A percentile compares a stretch with the other conserved stretches of the same genome.
Evolutionary conservation across 228 moss, liverwort and hornwort genomes (phyloP).

Genomic region (Sphagnum fallax): DNA sequence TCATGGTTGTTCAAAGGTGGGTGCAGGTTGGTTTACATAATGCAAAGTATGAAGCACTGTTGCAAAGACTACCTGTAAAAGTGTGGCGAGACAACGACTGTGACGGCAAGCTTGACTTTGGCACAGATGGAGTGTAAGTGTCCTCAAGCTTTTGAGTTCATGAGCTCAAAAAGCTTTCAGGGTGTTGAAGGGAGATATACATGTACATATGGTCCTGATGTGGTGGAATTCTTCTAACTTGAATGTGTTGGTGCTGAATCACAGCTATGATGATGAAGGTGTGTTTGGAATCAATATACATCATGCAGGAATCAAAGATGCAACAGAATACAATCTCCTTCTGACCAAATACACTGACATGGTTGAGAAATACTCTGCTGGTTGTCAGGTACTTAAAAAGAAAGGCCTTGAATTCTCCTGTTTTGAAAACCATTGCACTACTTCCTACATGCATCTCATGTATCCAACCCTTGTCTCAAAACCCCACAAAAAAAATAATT

Average conservation of each 20-base stretch:
- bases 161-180: neutral
- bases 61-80: conserved; percentile 6
- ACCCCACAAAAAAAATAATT: no score
- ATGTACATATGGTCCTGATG: no score
- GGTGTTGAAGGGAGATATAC: neutral
- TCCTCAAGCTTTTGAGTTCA: neutral
- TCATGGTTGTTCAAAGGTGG: no score
- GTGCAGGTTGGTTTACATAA: conserved; percentile 3
- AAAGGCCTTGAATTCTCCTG: no score
- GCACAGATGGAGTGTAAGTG: conserved; percentile 1
- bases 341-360: conserved; percentile 7
- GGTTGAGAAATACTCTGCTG: conserved; percentile 7
- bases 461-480: no score
- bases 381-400: conserved; percentile 3
- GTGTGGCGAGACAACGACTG: conserved; percentile 7
- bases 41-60: conserved; percentile 4
- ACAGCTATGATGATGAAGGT: conserved; percentile 7
- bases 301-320: conserved; percentile 7
- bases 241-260: no score
- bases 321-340: conserved; percentile 1
- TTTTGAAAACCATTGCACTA: no score
- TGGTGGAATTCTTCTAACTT: no score
- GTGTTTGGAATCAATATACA: conserved; percentile 7
- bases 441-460: no score
- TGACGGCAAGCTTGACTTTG: conserved; percentile 10